A percentile compares a stretch with the other conserved stretches of the same genome.
Evolutionary conservation across 2,329 filamentous ascomycete genomes (phyloP).

Genomic region (Arthrobotrys musiformis): DNA sequence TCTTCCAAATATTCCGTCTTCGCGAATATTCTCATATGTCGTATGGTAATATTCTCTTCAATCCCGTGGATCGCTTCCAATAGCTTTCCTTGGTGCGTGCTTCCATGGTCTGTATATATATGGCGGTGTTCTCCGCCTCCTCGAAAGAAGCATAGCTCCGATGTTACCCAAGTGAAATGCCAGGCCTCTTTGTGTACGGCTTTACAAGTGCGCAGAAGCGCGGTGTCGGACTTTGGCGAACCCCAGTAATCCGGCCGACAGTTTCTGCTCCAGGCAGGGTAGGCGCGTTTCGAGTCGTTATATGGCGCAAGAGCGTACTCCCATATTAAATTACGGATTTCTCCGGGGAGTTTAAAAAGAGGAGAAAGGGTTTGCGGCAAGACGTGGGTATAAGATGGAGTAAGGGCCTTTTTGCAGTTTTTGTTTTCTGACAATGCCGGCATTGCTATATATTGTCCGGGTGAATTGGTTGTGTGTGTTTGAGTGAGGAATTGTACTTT

Average conservation of each 20-base stretch:
- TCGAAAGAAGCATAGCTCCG: no score
- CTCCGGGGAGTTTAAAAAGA: constrained; percentile 63
- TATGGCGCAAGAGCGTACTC: constrained; percentile 62
- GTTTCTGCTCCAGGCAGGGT: constrained; percentile 60
- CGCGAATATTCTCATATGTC: constrained; percentile 63
- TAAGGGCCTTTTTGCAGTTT: neutral
- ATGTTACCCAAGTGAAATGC: constrained; percentile 63
- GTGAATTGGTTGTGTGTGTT: no score
- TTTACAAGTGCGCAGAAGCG: constrained; percentile 65
- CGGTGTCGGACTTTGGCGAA: constrained; percentile 61
- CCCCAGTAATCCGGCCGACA: constrained; percentile 64
- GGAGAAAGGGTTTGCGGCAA: neutral
- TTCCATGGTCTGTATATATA: no score
- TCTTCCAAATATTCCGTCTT: constrained; percentile 64
- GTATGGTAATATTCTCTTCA: constrained; percentile 57
- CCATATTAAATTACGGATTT: constrained; percentile 67
- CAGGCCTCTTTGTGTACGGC: constrained; percentile 64
- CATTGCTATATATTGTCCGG: no score
- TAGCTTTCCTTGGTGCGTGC: constrained; percentile 49
- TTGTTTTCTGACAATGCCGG: neutral
- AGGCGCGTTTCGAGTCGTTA: constrained; percentile 59
- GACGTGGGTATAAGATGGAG: neutral
- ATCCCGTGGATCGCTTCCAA: constrained; percentile 29
- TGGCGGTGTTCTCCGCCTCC: no score
- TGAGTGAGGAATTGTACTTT: no score